Evolutionary conservation across 2,329 filamentous ascomycete genomes (phyloP).

Genomic region (Herpotrichia juniperi): DNA sequence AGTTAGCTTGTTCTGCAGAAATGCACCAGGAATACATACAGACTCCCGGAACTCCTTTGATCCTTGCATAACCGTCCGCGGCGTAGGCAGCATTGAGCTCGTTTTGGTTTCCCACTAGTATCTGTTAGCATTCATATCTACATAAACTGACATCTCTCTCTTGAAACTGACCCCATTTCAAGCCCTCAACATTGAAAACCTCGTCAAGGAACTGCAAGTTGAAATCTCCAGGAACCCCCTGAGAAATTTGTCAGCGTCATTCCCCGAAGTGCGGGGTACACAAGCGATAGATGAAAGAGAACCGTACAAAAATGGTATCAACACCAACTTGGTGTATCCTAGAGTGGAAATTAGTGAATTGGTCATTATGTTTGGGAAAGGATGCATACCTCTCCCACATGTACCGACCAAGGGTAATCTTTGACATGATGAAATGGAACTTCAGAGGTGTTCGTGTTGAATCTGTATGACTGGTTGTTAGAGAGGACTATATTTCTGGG

Average conservation of each 20-base stretch:
- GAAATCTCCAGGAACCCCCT: slow-evolving; percentile 54
- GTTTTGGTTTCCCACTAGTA: slow-evolving; percentile 59
- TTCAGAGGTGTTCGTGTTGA: too few relatives aligned
- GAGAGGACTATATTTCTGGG: too few relatives aligned
- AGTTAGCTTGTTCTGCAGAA: not conserved
- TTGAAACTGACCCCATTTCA: slow-evolving; percentile 41
- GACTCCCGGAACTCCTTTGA: slow-evolving; percentile 57
- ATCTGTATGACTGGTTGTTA: too few relatives aligned
- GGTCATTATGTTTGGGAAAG: not conserved
- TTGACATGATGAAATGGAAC: slow-evolving; percentile 21
- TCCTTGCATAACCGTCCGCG: slow-evolving; percentile 63
- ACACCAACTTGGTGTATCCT: slow-evolving; percentile 50
- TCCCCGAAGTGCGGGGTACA: not conserved
- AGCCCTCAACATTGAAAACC: slow-evolving; percentile 47
- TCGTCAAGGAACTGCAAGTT: slow-evolving; percentile 54
- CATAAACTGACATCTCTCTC: not conserved
- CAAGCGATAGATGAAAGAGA: not conserved
- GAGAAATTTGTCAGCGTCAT: slow-evolving; percentile 1
- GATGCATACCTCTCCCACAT: slow-evolving; percentile 44
- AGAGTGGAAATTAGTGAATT: not conserved
- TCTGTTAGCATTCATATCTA: not conserved
- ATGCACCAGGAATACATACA: slow-evolving; percentile 11
- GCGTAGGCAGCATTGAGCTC: slow-evolving; percentile 65
- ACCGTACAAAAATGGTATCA: slow-evolving; percentile 45
- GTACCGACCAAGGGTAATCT: slow-evolving; percentile 49